Conservation (phyloP, 2,329 filamentous ascomycete species). For the Thelonectria rubi region DNA sequence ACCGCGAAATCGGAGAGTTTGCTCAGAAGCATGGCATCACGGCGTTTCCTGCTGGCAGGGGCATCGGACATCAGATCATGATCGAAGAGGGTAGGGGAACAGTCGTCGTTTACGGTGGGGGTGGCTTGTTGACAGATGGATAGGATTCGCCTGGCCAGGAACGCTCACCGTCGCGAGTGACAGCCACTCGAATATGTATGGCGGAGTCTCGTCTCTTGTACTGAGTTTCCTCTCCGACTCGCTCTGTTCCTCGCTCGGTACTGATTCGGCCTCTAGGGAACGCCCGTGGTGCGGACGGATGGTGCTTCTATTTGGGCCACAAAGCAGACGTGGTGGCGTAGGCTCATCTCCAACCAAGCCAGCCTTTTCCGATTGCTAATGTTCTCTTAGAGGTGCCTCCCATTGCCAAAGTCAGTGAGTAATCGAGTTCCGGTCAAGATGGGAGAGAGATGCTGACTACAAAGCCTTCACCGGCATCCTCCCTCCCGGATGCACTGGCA, state of each 20-base stretch:
- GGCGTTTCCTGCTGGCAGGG: conserved; percentile 79
- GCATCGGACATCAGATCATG: conserved; percentile 94
- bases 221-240: not conserved
- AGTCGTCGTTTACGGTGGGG: no score
- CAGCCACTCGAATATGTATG: conserved; percentile 84
- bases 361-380: no score
- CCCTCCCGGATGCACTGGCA: conserved; percentile 84
- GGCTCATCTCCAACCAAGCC: no score
- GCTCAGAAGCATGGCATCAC: conserved; percentile 79
- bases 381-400: conserved; percentile 71
- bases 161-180: conserved; percentile 84
- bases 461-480: conserved; percentile 72
- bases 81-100: conserved; percentile 62
- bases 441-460: no score
- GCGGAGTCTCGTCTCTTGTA: conserved; percentile 46
- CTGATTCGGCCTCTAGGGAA: conserved; percentile 53
- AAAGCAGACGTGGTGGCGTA: conserved; percentile 80
- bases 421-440: no score
- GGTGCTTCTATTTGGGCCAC: conserved; percentile 89
- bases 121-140: conserved; percentile 46
- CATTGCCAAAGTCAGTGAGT: conserved; percentile 73
- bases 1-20: conserved; percentile 82
- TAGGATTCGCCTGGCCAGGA: conserved; percentile 80
- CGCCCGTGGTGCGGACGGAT: conserved; percentile 86
- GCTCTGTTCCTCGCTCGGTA: not conserved